Conservation (phyloP, 2,329 filamentous ascomycete genomes). For the Verticillium tricorpus region DNA sequence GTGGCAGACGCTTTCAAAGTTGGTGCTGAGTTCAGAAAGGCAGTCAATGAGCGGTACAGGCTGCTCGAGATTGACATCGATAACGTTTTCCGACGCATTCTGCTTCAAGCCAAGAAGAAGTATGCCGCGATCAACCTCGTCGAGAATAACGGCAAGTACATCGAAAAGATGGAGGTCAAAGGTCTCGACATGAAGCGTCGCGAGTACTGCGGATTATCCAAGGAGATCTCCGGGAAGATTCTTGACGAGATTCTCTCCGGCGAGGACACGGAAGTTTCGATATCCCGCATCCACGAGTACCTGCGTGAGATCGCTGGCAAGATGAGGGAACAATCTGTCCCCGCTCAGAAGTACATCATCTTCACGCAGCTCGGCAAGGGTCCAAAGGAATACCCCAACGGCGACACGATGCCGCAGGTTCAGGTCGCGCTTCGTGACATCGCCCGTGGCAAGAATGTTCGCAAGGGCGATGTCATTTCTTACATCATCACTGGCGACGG, state of each 20-base stretch:
- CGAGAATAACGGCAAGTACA: conserved; percentile 80
- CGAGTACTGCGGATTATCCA: conserved; percentile 93
- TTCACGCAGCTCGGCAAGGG: conserved; percentile 96
- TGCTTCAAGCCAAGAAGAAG: conserved; percentile 98
- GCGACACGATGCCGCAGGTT: conserved; percentile 91
- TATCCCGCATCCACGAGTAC: conserved; percentile 90
- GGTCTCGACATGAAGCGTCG: conserved; percentile 96
- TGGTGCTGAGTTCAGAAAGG: conserved; percentile 89
- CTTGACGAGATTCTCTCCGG: conserved; percentile 94
- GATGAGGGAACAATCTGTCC: conserved; percentile 77
- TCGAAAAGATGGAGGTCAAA: conserved; percentile 96
- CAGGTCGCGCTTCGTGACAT: conserved; percentile 90
- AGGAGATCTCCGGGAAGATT: conserved; percentile 86
- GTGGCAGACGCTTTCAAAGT: conserved; percentile 87
- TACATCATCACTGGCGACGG: conserved; percentile 85
- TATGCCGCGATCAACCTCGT: conserved; percentile 95
- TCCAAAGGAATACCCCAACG: conserved; percentile 90
- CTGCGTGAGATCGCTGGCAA: conserved; percentile 76
- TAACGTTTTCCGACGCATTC: conserved; percentile 88
- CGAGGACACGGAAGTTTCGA: conserved; percentile 81
- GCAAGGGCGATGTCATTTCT: conserved; percentile 92
- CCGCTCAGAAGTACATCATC: conserved; percentile 88
- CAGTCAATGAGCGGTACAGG: conserved; percentile 90
- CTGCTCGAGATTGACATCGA: conserved; percentile 97
- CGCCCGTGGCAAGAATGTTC: conserved; percentile 78